Conservation (phyloP, 1,284 basidiomycete species). For the Tetrapyrgos nigripes region DNA sequence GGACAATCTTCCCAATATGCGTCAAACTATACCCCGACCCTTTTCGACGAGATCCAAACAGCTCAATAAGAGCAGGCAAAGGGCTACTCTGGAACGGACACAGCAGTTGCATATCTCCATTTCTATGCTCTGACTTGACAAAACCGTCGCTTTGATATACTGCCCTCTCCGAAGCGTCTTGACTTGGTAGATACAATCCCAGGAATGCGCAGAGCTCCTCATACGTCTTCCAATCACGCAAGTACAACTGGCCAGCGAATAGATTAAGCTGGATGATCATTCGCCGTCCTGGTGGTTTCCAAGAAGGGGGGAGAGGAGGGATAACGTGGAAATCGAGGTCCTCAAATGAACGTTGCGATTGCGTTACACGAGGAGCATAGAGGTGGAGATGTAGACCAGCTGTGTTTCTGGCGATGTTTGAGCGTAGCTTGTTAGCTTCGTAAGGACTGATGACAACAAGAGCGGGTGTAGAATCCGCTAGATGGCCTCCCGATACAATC, state of each 20-base stretch:
- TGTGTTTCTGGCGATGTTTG: background rate
- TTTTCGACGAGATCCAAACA: background rate
- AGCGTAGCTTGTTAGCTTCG: background rate
- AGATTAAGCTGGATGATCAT: conserved; percentile 45
- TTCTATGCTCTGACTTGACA: background rate
- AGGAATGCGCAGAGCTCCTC: conserved; percentile 40
- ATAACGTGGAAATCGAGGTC: conserved; percentile 38
- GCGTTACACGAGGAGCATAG: background rate
- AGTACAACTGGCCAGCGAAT: conserved; percentile 51
- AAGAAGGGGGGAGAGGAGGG: conserved; percentile 24
- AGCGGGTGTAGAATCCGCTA: background rate
- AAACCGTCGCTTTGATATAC: conserved; percentile 16
- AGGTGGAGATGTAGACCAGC: conserved; percentile 30
- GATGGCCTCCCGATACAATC: conserved; percentile 19
- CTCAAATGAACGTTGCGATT: background rate
- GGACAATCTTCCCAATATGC: background rate
- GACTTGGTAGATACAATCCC: conserved; percentile 34
- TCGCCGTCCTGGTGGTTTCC: conserved; percentile 22
- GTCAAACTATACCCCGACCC: background rate
- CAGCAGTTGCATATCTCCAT: background rate
- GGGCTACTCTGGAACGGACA: background rate
- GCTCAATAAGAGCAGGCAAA: background rate
- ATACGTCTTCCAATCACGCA: conserved; percentile 40
- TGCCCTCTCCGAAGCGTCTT: conserved; percentile 10
- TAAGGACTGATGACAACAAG: conserved; percentile 1